Base-by-base conservation (phyloP, 805 yeast species). In the Saccharomyces kudriavzevii region DNA sequence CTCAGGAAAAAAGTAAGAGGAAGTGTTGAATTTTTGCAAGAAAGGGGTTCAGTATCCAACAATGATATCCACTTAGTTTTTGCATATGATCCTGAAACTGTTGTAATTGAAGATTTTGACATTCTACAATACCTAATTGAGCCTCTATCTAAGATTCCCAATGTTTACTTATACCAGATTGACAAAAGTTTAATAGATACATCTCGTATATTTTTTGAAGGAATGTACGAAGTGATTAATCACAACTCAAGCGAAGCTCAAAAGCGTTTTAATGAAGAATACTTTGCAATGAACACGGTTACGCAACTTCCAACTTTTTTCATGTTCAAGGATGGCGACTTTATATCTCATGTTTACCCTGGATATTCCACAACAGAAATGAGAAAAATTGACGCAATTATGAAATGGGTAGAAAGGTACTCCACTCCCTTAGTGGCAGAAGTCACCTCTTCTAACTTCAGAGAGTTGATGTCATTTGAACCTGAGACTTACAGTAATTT, bases 281-380 rank as follows among this genome's bases (percentile, higher is more conserved):
- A 78, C 71, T 74, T 73, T 56, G 66, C 74, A 17, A 73, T 85
- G 25, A 77, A 80, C 27, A 74, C 84, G 1, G 65, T 82, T 26
- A 75, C 89, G 0, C 74, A 84, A 6, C 73, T 73, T 35, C 95
- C 95, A 1, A 81, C 87, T 14, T 60, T 87, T 20, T 68, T 82
- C 29, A 71, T 84, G 24, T 78, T 84, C 65, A 84, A 80, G 59
- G 85, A 85, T 52, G 77, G 79, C 51, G 71, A 81, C 13, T 63
- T 80, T 52, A 62, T 78, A 30, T 77, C 87, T 0, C 70, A 72
- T 4, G 76, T 83, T 4, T 84, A 68, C 58, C 86, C 80, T 58
- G 82, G 80, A 53, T 82, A 80, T 68, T 82, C 84, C 0, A 79
- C 89, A 5, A 81, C 80, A 49, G 88, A 85, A 59, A 76, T 79